A percentile compares a stretch with the other conserved stretches of the same genome.
phyloP scores from a whole-genome alignment of 2,329 filamentous ascomycete genomes.

The Lizonia empirigonia region DNA sequence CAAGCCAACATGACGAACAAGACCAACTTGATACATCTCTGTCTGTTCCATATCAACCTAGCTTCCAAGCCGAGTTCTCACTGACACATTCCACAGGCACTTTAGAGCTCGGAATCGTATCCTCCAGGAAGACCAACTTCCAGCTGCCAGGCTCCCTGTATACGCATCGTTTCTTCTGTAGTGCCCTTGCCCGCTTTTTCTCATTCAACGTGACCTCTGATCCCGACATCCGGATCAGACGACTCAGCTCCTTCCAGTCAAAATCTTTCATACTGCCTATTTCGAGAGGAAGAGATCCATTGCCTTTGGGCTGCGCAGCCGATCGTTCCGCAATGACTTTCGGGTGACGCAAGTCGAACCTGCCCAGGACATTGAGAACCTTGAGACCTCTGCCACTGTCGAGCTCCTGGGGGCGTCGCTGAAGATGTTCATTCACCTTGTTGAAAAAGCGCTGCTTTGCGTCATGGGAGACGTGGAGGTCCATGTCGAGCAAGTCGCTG shows the following conservation, averaged over 20 bases:
- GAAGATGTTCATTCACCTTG: neutral
- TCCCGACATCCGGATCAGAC: constrained; percentile 10
- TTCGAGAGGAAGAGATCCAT: constrained; percentile 7
- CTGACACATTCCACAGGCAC: constrained; percentile 6
- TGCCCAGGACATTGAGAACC: neutral
- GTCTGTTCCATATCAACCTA: neutral
- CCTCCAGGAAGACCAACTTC: constrained; percentile 17
- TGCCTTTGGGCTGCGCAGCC: neutral
- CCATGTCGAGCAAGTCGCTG: constrained; percentile 3
- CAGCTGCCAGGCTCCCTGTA: constrained; percentile 17
- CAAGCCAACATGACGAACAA: too few relatives aligned
- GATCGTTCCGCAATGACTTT: constrained; percentile 2
- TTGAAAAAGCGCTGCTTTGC: neutral
- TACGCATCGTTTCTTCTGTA: constrained; percentile 12
- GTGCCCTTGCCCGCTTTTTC: constrained; percentile 10
- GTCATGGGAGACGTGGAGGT: neutral
- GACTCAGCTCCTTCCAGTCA: constrained; percentile 15
- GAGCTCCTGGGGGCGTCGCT: constrained; percentile 5
- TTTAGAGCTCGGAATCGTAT: constrained; percentile 6
- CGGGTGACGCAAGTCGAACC: constrained; percentile 16
- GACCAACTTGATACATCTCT: neutral
- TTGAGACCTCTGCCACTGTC: constrained; percentile 1
- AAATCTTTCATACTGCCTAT: constrained; percentile 9
- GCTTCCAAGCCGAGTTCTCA: constrained; percentile 11
- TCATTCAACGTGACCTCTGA: constrained; percentile 5